phyloP scores from a whole-genome alignment of 2,329 filamentous ascomycete genomes.

The Claviceps cyperi region DNA sequence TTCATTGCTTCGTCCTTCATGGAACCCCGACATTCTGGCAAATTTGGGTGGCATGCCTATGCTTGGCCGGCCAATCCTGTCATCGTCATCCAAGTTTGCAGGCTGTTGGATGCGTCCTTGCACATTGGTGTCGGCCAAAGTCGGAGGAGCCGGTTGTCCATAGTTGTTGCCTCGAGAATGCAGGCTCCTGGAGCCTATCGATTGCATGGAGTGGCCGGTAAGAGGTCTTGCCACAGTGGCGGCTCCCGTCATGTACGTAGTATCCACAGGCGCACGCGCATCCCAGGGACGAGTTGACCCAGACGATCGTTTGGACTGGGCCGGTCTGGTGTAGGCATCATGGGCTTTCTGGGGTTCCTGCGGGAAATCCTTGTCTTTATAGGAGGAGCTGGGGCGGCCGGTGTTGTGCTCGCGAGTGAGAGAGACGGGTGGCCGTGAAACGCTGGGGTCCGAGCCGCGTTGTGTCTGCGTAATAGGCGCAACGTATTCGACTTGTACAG shows the following conservation, averaged over 20 bases:
- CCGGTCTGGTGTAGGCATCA: conserved; percentile 26
- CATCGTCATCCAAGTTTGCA: conserved; percentile 51
- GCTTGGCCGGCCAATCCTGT: conserved; percentile 48
- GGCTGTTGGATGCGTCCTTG: conserved; percentile 85
- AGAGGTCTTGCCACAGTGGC: conserved; percentile 47
- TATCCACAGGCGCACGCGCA: conserved; percentile 24
- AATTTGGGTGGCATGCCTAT: conserved; percentile 45
- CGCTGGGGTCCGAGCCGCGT: conserved; percentile 37
- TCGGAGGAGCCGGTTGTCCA: conserved; percentile 74
- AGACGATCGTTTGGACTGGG: conserved; percentile 25
- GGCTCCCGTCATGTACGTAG: conserved; percentile 27
- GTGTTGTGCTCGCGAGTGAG: conserved; percentile 28
- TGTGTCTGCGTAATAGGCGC: conserved; percentile 76
- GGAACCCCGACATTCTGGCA: conserved; percentile 42
- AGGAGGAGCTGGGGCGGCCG: conserved; percentile 18
- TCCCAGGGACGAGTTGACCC: conserved; percentile 16
- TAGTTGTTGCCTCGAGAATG: conserved; percentile 51
- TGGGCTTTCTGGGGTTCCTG: conserved; percentile 32
- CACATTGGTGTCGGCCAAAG: conserved; percentile 75
- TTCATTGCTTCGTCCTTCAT: conserved; percentile 32
- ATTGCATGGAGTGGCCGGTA: conserved; percentile 70
- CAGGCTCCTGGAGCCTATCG: conserved; percentile 49
- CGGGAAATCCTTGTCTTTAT: conserved; percentile 43
- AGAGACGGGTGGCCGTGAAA: conserved; percentile 14
- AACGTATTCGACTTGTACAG: conserved; percentile 95